Percentiles rank a stretch among this genome's conserved stretches.
Conservation (phyloP, 106 monocot species). For the Acanthochlamys bracteata region DNA sequence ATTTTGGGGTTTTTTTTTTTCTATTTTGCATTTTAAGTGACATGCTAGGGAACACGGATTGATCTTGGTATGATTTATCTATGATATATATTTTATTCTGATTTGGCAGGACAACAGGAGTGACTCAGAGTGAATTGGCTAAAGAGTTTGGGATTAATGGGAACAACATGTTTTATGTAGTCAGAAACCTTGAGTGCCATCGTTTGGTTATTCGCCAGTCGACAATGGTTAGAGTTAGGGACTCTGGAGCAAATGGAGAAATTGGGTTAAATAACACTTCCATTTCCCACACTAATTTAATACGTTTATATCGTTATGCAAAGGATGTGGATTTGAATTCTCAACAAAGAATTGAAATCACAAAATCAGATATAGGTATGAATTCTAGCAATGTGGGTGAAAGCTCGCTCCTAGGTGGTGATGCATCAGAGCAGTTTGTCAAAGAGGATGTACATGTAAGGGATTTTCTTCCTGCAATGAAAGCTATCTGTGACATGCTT, state of each 20-base stretch:
- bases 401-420: constrained; percentile 21
- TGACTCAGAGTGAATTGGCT: constrained; percentile 51
- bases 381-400: constrained; percentile 9
- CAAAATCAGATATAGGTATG: constrained; percentile 21
- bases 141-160: constrained; percentile 52
- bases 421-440: constrained; percentile 9
- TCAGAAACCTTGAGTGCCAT: constrained; percentile 43
- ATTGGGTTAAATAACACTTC: constrained; percentile 17
- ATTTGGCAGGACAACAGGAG: constrained; percentile 36
- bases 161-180: constrained; percentile 55
- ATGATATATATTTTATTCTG: no score
- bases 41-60: no score
- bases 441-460: constrained; percentile 43
- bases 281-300: constrained; percentile 37
- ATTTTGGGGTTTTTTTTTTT: no score
- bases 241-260: constrained; percentile 18
- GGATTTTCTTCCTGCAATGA: constrained; percentile 66
- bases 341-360: constrained; percentile 66
- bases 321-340: constrained; percentile 35
- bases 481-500: constrained; percentile 63
- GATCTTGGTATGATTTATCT: no score
- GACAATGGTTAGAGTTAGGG: constrained; percentile 44
- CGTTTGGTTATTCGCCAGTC: constrained; percentile 49
- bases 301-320: constrained; percentile 51
- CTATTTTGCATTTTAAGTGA: no score